These are phyloP conservation scores for Cyphellophora attinorum DNA, from an alignment of 2,329 filamentous ascomycete genomes.

Conservation along the genomic window DNA sequence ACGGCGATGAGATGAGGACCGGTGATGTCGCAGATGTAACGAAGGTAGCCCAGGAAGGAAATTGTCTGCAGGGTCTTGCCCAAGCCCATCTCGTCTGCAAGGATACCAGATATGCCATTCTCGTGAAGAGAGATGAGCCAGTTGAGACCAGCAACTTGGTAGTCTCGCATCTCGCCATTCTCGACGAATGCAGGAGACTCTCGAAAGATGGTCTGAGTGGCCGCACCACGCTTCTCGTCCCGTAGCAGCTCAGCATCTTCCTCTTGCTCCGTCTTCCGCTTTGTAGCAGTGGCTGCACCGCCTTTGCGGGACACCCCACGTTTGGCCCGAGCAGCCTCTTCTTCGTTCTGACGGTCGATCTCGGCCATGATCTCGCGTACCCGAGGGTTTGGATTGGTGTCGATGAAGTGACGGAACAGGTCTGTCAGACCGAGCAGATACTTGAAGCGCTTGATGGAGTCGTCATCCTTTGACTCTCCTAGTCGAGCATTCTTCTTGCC, in stretches of 20 bases:
- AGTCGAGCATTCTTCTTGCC: slow-evolving; percentile 90
- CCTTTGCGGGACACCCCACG: slow-evolving; percentile 72
- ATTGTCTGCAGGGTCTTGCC: slow-evolving; percentile 98
- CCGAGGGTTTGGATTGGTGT: slow-evolving; percentile 89
- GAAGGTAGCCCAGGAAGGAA: slow-evolving; percentile 86
- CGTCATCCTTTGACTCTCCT: slow-evolving; percentile 93
- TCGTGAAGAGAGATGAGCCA: slow-evolving; percentile 97
- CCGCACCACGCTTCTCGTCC: slow-evolving; percentile 80
- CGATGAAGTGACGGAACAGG: slow-evolving; percentile 97
- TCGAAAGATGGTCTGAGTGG: slow-evolving; percentile 81
- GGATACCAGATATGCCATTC: slow-evolving; percentile 95
- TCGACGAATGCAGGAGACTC: slow-evolving; percentile 88
- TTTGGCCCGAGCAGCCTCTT: slow-evolving; percentile 57
- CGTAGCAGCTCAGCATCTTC: slow-evolving; percentile 82
- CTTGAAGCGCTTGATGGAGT: slow-evolving; percentile 85
- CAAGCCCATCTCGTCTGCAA: slow-evolving; percentile 97
- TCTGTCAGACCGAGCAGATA: slow-evolving; percentile 93
- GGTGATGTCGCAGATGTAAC: slow-evolving; percentile 79
- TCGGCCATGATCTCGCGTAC: slow-evolving; percentile 89
- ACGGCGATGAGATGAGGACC: slow-evolving; percentile 88
- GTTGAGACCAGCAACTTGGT: slow-evolving; percentile 89
- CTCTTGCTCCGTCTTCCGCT: slow-evolving; percentile 88
- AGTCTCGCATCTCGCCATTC: slow-evolving; percentile 82
- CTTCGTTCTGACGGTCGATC: slow-evolving; percentile 86
- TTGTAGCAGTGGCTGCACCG: slow-evolving; percentile 63